Conservation (phyloP, 164 flowering plant species). For the Protea cynaroides region DNA sequence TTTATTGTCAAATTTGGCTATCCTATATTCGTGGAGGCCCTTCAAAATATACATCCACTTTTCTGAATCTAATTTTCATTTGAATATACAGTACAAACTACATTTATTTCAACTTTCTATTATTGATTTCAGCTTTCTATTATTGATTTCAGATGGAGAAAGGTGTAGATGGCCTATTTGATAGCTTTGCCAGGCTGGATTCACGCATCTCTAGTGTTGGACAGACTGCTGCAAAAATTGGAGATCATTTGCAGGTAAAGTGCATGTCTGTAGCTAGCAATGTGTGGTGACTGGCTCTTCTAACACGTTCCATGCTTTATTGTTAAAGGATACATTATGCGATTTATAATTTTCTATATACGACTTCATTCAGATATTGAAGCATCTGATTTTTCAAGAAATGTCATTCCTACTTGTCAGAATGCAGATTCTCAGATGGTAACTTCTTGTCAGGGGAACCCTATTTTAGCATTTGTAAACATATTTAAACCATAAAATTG, state of each 20-base stretch:
- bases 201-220: constrained; percentile 99
- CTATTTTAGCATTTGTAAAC: too few relatives aligned
- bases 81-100: background rate
- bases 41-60: background rate
- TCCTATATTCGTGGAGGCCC: background rate
- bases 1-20: background rate
- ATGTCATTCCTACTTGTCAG: constrained; percentile 40
- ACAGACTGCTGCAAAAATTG: constrained; percentile 99
- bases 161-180: constrained; percentile 97
- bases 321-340: background rate
- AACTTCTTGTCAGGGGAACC: constrained; percentile 96
- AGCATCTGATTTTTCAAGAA: constrained; percentile 6
- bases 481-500: too few relatives aligned
- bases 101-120: background rate
- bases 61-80: background rate
- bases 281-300: too few relatives aligned
- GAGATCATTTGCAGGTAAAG: constrained; percentile 95
- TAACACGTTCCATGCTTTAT: too few relatives aligned
- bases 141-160: constrained; percentile 64
- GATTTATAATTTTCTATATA: background rate
- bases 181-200: constrained; percentile 93
- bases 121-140: constrained; percentile 31
- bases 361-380: background rate
- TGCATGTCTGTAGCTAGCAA: background rate
- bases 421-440: constrained; percentile 98